Conservation (phyloP, 495 filamentous ascomycete genomes). For the Penicillium bovifimosum region DNA sequence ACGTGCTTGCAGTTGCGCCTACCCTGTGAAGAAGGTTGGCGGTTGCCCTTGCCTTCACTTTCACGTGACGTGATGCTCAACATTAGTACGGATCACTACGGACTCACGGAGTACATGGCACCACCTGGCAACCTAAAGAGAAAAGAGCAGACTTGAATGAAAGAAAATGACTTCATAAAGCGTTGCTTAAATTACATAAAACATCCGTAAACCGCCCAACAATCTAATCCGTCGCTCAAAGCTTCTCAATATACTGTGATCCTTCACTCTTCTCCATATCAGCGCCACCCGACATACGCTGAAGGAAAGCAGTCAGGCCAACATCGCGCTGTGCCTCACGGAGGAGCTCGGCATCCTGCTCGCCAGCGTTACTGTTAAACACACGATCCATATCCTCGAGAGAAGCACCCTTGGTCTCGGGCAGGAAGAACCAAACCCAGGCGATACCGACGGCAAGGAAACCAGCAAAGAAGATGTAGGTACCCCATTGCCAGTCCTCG, state of each 20-base stretch:
- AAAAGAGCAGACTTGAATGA: neutral
- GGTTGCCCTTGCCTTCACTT: no score
- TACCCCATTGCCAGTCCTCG: conserved; percentile 40
- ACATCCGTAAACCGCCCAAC: neutral
- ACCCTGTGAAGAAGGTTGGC: no score
- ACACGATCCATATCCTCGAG: conserved; percentile 61
- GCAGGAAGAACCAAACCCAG: conserved; percentile 45
- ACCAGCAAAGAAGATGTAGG: conserved; percentile 42
- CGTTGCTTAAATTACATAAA: neutral
- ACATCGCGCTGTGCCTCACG: conserved; percentile 27
- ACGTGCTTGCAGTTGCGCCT: no score
- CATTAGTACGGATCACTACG: no score
- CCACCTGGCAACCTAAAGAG: neutral
- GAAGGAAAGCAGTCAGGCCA: conserved; percentile 21
- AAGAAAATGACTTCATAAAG: neutral
- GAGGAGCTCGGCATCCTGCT: conserved; percentile 29
- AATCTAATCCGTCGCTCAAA: conserved; percentile 1
- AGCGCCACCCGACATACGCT: conserved; percentile 13
- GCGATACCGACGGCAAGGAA: conserved; percentile 32
- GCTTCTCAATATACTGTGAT: conserved; percentile 19
- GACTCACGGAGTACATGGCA: neutral
- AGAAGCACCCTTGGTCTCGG: conserved; percentile 57
- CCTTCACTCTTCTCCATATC: conserved; percentile 21
- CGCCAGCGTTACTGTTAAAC: conserved; percentile 36
- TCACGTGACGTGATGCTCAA: no score